A percentile compares a stretch with the other conserved stretches of the same genome.
phyloP scores from a whole-genome alignment of 1,284 basidiomycete species.

The Boletus hoseneyae region DNA sequence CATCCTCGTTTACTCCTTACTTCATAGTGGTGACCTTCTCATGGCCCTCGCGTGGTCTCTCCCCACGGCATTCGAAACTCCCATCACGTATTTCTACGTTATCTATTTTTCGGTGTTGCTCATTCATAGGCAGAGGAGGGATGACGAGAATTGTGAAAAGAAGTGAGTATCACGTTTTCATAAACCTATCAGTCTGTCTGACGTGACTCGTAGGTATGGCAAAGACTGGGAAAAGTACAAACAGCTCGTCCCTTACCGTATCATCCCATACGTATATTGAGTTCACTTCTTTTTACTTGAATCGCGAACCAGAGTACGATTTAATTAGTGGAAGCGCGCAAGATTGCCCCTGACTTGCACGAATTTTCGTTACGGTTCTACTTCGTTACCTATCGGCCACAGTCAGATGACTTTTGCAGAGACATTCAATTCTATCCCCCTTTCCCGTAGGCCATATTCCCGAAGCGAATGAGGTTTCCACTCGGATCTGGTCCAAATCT shows the following conservation, averaged over 20 bases:
- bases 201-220: conserved; percentile 52
- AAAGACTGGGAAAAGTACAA: conserved; percentile 90
- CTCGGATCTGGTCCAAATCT: too few relatives aligned
- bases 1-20: background rate
- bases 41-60: conserved; percentile 96
- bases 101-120: conserved; percentile 88
- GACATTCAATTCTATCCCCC: too few relatives aligned
- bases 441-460: too few relatives aligned
- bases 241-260: conserved; percentile 80
- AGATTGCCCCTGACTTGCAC: background rate
- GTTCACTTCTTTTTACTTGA: background rate
- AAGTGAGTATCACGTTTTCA: conserved; percentile 53
- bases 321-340: background rate
- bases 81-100: conserved; percentile 96
- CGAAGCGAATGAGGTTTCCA: too few relatives aligned
- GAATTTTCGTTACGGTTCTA: background rate
- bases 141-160: conserved; percentile 88
- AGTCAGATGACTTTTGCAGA: too few relatives aligned
- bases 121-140: conserved; percentile 85
- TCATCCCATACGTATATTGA: conserved; percentile 84
- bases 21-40: conserved; percentile 71
- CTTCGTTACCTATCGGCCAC: background rate
- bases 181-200: background rate
- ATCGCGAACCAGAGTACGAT: background rate
- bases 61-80: conserved; percentile 88